Percentiles rank a stretch among this genome's conserved stretches.
Conservation (phyloP, 2,329 filamentous ascomycete species). For the Dryadomyces quercivorus region DNA sequence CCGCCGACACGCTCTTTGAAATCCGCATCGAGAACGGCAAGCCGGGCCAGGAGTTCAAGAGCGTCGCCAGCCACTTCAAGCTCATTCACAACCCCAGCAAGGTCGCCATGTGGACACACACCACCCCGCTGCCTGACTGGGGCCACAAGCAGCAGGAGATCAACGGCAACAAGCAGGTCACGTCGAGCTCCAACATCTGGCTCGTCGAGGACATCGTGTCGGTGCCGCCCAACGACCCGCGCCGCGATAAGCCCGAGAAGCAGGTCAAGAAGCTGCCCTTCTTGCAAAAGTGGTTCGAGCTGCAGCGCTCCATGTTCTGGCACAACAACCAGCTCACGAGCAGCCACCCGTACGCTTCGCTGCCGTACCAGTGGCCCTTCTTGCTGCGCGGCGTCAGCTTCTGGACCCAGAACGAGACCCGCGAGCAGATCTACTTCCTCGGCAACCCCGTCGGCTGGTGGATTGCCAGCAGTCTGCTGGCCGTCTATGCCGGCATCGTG, state of each 20-base stretch:
- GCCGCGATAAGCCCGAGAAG: constrained; percentile 62
- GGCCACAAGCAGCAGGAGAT: constrained; percentile 95
- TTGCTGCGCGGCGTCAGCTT: constrained; percentile 94
- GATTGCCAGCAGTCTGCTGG: constrained; percentile 82
- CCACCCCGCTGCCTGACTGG: constrained; percentile 92
- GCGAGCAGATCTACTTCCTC: constrained; percentile 96
- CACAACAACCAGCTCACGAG: constrained; percentile 98
- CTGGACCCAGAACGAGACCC: constrained; percentile 94
- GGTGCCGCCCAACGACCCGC: constrained; percentile 56
- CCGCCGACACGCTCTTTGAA: constrained; percentile 88
- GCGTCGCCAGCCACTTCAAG: constrained; percentile 87
- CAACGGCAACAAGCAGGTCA: constrained; percentile 95
- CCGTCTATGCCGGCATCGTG: constrained; percentile 85
- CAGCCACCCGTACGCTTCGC: constrained; percentile 89
- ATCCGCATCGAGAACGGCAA: constrained; percentile 83
- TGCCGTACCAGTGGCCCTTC: constrained; percentile 97
- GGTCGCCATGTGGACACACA: constrained; percentile 98
- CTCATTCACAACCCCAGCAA: constrained; percentile 88
- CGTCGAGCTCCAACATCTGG: constrained; percentile 88
- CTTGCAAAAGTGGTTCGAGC: constrained; percentile 86
- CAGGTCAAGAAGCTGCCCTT: constrained; percentile 79
- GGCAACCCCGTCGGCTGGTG: constrained; percentile 97
- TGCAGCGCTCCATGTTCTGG: constrained; percentile 97
- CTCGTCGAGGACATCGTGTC: constrained; percentile 84
- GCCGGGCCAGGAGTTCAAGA: constrained; percentile 71